Conservation (phyloP, 2,329 filamentous ascomycete genomes). For the Fusarium duplospermum region DNA sequence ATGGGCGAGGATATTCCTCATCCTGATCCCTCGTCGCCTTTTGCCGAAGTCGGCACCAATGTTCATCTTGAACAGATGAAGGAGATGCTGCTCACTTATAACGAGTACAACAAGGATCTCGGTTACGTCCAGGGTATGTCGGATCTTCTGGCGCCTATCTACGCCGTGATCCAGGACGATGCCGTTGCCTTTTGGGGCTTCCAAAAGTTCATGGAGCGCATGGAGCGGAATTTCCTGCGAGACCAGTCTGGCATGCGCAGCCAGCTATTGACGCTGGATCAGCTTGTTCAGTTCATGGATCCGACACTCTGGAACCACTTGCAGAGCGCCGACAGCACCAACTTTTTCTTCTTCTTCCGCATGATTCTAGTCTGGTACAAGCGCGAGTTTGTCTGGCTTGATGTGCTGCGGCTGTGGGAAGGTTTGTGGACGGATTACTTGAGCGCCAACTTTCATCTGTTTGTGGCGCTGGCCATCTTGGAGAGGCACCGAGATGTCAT, state of each 20-base stretch:
- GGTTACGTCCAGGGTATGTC: slow-evolving; percentile 99
- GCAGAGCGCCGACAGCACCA: slow-evolving; percentile 90
- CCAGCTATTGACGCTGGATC: slow-evolving; percentile 90
- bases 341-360: slow-evolving; percentile 99
- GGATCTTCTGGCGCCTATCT: slow-evolving; percentile 93
- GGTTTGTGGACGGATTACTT: slow-evolving; percentile 92
- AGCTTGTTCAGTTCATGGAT: slow-evolving; percentile 96
- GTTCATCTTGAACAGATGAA: slow-evolving; percentile 99
- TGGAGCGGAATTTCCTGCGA: slow-evolving; percentile 96
- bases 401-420: slow-evolving; percentile 92
- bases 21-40: slow-evolving; percentile 94
- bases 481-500: slow-evolving; percentile 98
- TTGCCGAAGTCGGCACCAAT: slow-evolving; percentile 92
- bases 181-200: slow-evolving; percentile 98
- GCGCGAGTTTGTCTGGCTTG: slow-evolving; percentile 91
- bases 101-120: slow-evolving; percentile 95
- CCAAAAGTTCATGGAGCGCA: slow-evolving; percentile 94
- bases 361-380: slow-evolving; percentile 99
- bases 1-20: slow-evolving; percentile 96
- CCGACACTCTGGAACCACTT: slow-evolving; percentile 93
- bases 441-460: slow-evolving; percentile 91
- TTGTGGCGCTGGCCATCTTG: slow-evolving; percentile 91
- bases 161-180: slow-evolving; percentile 97
- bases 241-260: slow-evolving; percentile 97
- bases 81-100: slow-evolving; percentile 98